phyloP scores from a whole-genome alignment of 2,329 filamentous ascomycete species.

The Fusarium burgessii region DNA sequence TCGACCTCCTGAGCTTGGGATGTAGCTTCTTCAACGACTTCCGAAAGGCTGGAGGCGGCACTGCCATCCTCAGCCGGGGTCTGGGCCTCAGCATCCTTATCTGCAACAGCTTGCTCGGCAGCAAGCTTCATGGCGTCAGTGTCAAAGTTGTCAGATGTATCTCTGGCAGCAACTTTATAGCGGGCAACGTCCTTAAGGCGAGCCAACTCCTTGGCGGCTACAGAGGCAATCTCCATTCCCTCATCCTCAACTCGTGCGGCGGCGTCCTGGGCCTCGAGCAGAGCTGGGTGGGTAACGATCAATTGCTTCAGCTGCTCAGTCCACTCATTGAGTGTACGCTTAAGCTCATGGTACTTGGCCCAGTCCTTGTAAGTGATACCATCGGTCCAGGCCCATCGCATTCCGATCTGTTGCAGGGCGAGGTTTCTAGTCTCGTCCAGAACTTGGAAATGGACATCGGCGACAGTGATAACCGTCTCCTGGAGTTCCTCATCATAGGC shows the following conservation, averaged over 20 bases:
- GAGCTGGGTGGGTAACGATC: constrained; percentile 77
- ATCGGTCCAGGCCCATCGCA: constrained; percentile 96
- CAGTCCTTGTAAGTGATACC: constrained; percentile 97
- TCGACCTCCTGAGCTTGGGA: constrained; percentile 28
- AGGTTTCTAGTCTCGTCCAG: constrained; percentile 85
- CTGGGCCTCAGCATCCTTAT: constrained; percentile 39
- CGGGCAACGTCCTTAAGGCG: constrained; percentile 84
- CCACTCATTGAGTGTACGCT: constrained; percentile 86
- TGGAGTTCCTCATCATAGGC: constrained; percentile 77
- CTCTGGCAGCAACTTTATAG: constrained; percentile 83
- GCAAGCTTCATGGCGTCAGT: constrained; percentile 71
- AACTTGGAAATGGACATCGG: constrained; percentile 84
- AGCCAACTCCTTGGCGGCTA: constrained; percentile 82
- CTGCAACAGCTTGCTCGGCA: constrained; percentile 55
- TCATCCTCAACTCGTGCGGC: constrained; percentile 78
- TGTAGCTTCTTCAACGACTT: constrained; percentile 26
- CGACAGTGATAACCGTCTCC: constrained; percentile 75
- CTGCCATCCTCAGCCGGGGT: constrained; percentile 46
- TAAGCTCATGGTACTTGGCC: constrained; percentile 92
- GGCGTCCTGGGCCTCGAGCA: constrained; percentile 75
- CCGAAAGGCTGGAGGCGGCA: constrained; percentile 26
- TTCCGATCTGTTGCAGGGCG: constrained; percentile 90
- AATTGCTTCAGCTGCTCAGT: constrained; percentile 82
- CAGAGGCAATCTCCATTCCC: constrained; percentile 83
- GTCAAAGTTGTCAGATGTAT: constrained; percentile 83